A percentile compares a stretch with the other conserved stretches of the same genome.
Conservation (phyloP, 169 alveolate species). For the Eimeria brunetti region DNA sequence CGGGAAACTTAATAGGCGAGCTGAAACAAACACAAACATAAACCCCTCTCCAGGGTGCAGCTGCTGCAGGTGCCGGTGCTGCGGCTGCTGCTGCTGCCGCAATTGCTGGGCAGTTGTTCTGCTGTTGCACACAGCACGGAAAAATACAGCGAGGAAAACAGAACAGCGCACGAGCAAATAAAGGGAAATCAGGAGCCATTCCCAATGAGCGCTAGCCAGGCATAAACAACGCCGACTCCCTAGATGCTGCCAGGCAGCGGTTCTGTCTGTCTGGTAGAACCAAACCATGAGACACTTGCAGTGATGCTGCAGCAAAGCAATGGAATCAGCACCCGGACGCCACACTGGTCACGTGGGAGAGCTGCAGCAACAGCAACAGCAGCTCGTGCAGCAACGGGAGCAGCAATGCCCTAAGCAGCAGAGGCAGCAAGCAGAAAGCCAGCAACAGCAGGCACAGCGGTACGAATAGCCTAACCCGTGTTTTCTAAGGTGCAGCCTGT, state of each 20-base stretch:
- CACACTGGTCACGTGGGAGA: neutral
- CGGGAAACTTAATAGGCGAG: slow-evolving; percentile 84
- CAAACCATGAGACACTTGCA: neutral
- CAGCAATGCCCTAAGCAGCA: neutral
- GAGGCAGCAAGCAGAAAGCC: neutral
- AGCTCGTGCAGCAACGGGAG: neutral
- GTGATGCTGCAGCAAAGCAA: neutral
- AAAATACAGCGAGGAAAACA: neutral
- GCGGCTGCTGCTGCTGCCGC: slow-evolving; percentile 48
- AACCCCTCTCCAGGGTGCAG: neutral
- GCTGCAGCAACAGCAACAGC: slow-evolving; percentile 2
- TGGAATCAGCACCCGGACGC: neutral
- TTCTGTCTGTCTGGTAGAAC: neutral
- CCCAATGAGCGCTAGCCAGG: neutral
- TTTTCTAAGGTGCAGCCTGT: slow-evolving; percentile 87
- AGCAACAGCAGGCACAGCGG: neutral
- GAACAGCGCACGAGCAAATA: neutral
- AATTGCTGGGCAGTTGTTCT: neutral
- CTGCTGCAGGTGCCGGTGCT: neutral
- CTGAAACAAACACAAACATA: slow-evolving; percentile 11
- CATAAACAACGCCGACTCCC: neutral
- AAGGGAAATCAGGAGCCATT: neutral
- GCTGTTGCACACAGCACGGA: neutral
- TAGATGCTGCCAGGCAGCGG: neutral
- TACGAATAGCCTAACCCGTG: slow-evolving; percentile 85